Conservation (phyloP, 768 basidiomycete species). For the Galerina marginata region DNA sequence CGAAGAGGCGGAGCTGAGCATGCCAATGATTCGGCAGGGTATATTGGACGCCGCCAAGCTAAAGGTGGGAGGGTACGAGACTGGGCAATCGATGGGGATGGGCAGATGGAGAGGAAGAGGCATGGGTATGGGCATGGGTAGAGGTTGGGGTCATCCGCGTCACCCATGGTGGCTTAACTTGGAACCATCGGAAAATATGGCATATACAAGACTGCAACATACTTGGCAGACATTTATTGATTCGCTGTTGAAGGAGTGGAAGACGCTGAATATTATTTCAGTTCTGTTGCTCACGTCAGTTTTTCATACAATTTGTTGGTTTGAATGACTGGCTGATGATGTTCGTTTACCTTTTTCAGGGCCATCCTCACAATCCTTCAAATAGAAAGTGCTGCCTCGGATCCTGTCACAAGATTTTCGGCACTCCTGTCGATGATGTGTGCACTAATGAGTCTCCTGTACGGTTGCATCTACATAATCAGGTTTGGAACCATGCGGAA, state of each 20-base stretch:
- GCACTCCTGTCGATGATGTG: slow-evolving; percentile 61
- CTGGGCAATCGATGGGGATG: not conserved
- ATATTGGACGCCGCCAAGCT: slow-evolving; percentile 27
- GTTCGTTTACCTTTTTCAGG: slow-evolving; percentile 17
- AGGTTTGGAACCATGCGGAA: slow-evolving; percentile 71
- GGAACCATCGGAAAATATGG: slow-evolving; percentile 7
- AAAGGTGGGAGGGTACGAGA: not conserved
- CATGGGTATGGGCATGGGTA: too few species aligned
- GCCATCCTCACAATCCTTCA: slow-evolving; percentile 42
- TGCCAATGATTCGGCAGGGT: slow-evolving; percentile 54
- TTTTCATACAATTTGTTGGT: not conserved
- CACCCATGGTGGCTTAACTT: not conserved
- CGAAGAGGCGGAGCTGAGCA: slow-evolving; percentile 66
- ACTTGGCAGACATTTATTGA: slow-evolving; percentile 37
- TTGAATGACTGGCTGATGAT: not conserved
- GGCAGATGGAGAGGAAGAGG: too few species aligned
- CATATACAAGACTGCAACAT: slow-evolving; percentile 24
- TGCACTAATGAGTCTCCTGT: slow-evolving; percentile 62
- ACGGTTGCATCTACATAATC: slow-evolving; percentile 66
- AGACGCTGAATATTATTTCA: slow-evolving; percentile 32
- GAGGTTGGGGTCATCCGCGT: too few species aligned
- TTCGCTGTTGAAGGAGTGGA: slow-evolving; percentile 33
- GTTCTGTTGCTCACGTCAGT: slow-evolving; percentile 32
- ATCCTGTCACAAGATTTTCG: slow-evolving; percentile 58
- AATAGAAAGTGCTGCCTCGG: slow-evolving; percentile 44